These are phyloP conservation scores for Hydrangea macrophylla DNA, from an alignment of 148 eudicot species.

Conservation along the genomic window DNA sequence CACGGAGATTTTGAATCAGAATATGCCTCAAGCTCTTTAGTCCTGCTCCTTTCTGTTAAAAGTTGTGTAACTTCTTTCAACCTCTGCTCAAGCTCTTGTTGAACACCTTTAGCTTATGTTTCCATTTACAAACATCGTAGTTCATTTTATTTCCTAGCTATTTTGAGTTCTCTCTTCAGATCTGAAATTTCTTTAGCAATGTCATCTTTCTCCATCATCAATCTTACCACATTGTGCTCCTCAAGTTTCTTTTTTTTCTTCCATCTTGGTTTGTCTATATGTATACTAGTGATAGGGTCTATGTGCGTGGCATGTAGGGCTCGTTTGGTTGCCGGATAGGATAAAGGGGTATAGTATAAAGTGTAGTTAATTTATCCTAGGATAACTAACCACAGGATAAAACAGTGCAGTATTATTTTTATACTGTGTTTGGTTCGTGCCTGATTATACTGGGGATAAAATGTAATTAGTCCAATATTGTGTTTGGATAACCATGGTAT, in stretches of 20 bases:
- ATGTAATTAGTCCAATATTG: too few species aligned
- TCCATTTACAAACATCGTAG: conserved; percentile 38
- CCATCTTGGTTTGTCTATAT: conserved; percentile 28
- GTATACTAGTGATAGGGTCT: too few species aligned
- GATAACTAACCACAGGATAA: too few species aligned
- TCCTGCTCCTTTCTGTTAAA: conserved; percentile 35
- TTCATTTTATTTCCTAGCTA: conserved; percentile 51
- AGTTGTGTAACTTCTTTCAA: conserved; percentile 47
- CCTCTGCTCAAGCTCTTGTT: conserved; percentile 47
- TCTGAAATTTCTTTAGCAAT: conserved; percentile 35
- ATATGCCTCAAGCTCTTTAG: conserved; percentile 55
- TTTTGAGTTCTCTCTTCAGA: conserved; percentile 49
- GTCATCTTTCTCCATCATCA: conserved; percentile 46
- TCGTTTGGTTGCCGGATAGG: too few species aligned
- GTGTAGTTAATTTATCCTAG: too few species aligned
- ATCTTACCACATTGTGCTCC: conserved; percentile 40
- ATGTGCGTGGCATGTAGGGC: too few species aligned
- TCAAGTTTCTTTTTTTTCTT: conserved; percentile 41
- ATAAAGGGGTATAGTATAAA: too few species aligned
- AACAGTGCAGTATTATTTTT: too few species aligned
- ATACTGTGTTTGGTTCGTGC: too few species aligned
- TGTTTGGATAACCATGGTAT: too few species aligned
- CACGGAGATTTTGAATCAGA: conserved; percentile 38
- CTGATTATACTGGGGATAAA: too few species aligned
- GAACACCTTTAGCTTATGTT: conserved; percentile 35